Conservation (phyloP, 495 filamentous ascomycete species). For the Lentithecium fluviatile region DNA sequence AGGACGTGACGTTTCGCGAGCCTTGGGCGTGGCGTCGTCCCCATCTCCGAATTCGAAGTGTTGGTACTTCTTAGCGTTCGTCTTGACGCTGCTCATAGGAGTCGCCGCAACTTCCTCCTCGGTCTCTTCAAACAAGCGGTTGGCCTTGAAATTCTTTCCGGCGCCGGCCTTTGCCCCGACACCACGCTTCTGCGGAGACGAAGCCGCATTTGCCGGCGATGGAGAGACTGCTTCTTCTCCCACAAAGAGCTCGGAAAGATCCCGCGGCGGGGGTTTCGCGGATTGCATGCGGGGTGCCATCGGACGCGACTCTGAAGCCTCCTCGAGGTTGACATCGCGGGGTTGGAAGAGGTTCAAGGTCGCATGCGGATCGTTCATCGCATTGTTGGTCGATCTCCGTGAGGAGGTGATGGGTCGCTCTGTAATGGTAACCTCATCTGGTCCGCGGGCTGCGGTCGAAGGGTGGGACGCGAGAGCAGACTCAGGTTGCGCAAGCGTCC, state of each 20-base stretch:
- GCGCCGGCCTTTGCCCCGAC: slow-evolving; percentile 63
- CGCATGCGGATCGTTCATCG: slow-evolving; percentile 68
- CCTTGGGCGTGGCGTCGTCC: slow-evolving; percentile 39
- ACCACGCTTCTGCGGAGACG: slow-evolving; percentile 53
- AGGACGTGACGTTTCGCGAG: slow-evolving; percentile 44
- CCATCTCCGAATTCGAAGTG: slow-evolving; percentile 83
- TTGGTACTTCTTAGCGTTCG: slow-evolving; percentile 70
- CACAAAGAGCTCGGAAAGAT: slow-evolving; percentile 64
- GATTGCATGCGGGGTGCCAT: slow-evolving; percentile 56
- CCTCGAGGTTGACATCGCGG: slow-evolving; percentile 53
- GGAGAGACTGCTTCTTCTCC: slow-evolving; percentile 41
- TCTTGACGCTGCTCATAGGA: slow-evolving; percentile 53
- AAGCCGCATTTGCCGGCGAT: slow-evolving; percentile 32
- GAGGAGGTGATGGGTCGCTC: slow-evolving; percentile 48
- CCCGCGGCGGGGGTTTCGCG: slow-evolving; percentile 61
- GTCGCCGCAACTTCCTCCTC: slow-evolving; percentile 49
- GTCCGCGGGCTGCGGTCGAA: slow-evolving; percentile 26
- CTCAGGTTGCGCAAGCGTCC: slow-evolving; percentile 23
- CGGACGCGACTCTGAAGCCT: slow-evolving; percentile 45
- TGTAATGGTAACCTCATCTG: slow-evolving; percentile 31
- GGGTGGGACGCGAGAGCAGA: slow-evolving; percentile 25
- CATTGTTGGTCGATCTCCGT: slow-evolving; percentile 47
- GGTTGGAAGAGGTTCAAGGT: slow-evolving; percentile 70
- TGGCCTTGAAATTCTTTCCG: slow-evolving; percentile 67
- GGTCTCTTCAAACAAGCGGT: slow-evolving; percentile 64